Base-by-base conservation (phyloP, 2,329 filamentous ascomycete genomes). In the Stylonectria norvegica region DNA sequence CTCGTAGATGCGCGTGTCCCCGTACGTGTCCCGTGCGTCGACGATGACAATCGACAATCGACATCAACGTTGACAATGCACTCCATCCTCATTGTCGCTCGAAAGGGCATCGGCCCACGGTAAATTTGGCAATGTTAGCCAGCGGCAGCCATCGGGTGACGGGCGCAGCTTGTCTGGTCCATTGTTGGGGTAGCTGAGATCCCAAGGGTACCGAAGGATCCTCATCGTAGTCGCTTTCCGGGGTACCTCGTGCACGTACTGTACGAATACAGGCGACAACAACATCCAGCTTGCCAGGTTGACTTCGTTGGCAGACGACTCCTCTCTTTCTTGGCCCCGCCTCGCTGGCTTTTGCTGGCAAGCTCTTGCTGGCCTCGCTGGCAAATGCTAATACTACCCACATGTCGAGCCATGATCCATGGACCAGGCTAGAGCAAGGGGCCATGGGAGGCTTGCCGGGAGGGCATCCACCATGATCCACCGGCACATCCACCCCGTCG, bases 271-370 rank as follows among this genome's bases (percentile, higher is more conserved):
- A 36, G 43, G 25, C 39, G 36, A 43, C 36, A 47, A 40, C 27
- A 12, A 22, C 23, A 30, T 27, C 40, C 22, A 25, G 22, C 7
- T 25, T 12, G 22, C 22, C 22, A 25, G 22, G 22, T 12, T 25
- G 22, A 46, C 34, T 38, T 40, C 41, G 40, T 49, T 55, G 52
- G 47, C 41, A 55, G 41, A 34, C 52, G n/a, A n/a, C n/a, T n/a
- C n/a, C n/a, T n/a, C n/a, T n/a, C n/a, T n/a, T n/a, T n/a, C n/a
- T n/a, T n/a, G n/a, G n/a, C n/a, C n/a, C n/a, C n/a, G n/a, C n/a
- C n/a, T n/a, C n/a, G n/a, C n/a, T n/a, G n/a, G n/a, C n/a, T n/a
- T n/a, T n/a, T n/a, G n/a, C n/a, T n/a, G n/a, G n/a, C n/a, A n/a
- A n/a, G n/a, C n/a, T n/a, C n/a, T n/a, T n/a, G n/a, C n/a, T n/a